Evolutionary conservation across 2,329 filamentous ascomycete species (phyloP).

Genomic region (Zymoseptoria ardabiliae): DNA sequence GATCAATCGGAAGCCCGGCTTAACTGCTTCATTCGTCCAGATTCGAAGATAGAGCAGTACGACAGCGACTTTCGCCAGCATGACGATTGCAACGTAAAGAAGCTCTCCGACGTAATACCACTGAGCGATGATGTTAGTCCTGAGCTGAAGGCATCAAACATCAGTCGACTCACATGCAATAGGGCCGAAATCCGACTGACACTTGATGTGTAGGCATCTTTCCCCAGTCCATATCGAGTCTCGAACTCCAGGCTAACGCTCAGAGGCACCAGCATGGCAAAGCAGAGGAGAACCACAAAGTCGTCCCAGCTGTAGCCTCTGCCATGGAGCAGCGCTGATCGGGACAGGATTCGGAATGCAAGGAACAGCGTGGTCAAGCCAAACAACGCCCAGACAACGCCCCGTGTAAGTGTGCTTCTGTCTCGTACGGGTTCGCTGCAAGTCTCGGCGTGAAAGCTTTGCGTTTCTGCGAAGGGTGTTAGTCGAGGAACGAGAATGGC

Average conservation of each 20-base stretch:
- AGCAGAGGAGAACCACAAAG: slow-evolving; percentile 10
- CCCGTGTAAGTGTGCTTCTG: slow-evolving; percentile 3
- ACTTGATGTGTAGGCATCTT: slow-evolving; percentile 4
- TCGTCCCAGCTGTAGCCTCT: slow-evolving; percentile 17
- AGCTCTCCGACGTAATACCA: slow-evolving; percentile 16
- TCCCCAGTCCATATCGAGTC: slow-evolving; percentile 7
- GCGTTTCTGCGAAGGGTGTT: neutral
- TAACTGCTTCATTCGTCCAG: slow-evolving; percentile 14
- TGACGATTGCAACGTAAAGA: slow-evolving; percentile 14
- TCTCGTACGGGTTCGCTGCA: slow-evolving; percentile 4
- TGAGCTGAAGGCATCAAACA: neutral
- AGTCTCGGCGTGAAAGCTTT: slow-evolving; percentile 1
- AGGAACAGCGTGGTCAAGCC: slow-evolving; percentile 11
- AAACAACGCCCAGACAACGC: slow-evolving; percentile 13
- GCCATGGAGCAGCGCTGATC: slow-evolving; percentile 10
- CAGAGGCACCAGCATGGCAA: slow-evolving; percentile 7
- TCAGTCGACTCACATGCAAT: slow-evolving; percentile 1
- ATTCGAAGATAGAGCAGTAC: slow-evolving; percentile 15
- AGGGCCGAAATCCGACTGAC: slow-evolving; percentile 1
- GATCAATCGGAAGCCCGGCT: slow-evolving; percentile 9
- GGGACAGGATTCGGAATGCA: slow-evolving; percentile 9
- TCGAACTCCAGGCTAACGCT: slow-evolving; percentile 8
- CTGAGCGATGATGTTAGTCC: neutral
- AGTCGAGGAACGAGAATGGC: neutral
- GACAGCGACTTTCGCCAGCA: slow-evolving; percentile 14